Conservation (phyloP, 768 basidiomycete species). For the Auriscalpium microsporum region DNA sequence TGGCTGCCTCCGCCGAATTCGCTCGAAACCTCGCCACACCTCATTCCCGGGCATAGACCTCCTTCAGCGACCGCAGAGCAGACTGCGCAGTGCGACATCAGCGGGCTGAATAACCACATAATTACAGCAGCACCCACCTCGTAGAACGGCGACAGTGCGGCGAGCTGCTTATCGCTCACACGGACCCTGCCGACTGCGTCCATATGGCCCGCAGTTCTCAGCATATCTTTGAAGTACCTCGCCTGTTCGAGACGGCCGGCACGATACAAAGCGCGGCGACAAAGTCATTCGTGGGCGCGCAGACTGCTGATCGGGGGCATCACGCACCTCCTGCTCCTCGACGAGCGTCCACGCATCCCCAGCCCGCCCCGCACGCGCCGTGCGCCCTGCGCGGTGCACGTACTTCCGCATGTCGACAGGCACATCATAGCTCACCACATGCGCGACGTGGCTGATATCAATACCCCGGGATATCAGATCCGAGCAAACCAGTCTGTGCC, state of each 20-base stretch:
- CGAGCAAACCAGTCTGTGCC: constrained; percentile 79
- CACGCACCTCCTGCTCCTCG: constrained; percentile 79
- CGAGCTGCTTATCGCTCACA: constrained; percentile 3
- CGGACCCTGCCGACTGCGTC: constrained; percentile 1
- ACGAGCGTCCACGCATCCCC: constrained; percentile 94
- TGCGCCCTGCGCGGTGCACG: constrained; percentile 93
- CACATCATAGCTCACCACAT: constrained; percentile 92
- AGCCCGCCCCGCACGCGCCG: constrained; percentile 81
- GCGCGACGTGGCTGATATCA: constrained; percentile 84
- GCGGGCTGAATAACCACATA: neutral
- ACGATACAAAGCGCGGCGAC: neutral
- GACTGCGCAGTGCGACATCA: neutral
- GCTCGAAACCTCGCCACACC: neutral
- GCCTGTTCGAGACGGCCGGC: constrained; percentile 1
- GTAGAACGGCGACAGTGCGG: constrained; percentile 6
- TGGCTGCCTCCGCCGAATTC: no score
- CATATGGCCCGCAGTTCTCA: constrained; percentile 7
- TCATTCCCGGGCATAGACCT: constrained; percentile 1
- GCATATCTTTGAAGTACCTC: constrained; percentile 14
- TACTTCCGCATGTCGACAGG: constrained; percentile 99
- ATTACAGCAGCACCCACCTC: constrained; percentile 1
- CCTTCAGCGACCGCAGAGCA: constrained; percentile 10
- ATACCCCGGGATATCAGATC: constrained; percentile 95
- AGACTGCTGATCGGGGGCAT: no score
- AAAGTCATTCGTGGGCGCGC: neutral